phyloP scores from a whole-genome alignment of 306 rosid species.

The Lagenaria siceraria region DNA sequence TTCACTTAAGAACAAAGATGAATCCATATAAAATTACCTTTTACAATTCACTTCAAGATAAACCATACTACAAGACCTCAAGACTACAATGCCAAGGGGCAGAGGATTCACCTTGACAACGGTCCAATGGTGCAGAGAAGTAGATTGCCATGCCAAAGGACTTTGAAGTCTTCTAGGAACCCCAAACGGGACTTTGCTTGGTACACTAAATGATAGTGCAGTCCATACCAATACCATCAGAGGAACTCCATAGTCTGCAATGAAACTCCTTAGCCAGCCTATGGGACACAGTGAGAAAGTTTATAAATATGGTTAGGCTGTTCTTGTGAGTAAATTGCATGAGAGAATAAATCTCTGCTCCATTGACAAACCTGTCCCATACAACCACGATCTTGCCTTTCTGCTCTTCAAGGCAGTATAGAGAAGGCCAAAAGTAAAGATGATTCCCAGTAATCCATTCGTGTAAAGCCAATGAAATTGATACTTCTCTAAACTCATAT shows the following conservation, averaged over 20 bases:
- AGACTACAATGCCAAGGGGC: not conserved
- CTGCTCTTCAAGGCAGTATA: conserved; percentile 61
- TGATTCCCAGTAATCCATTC: conserved; percentile 64
- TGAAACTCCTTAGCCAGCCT: conserved; percentile 62
- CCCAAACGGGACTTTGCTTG: conserved; percentile 50
- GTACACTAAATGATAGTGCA: conserved; percentile 43
- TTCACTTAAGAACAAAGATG: not conserved
- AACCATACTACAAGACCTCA: not conserved
- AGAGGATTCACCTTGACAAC: conserved; percentile 40
- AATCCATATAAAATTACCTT: not conserved
- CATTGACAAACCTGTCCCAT: conserved; percentile 54
- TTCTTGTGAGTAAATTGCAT: not conserved
- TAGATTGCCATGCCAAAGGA: conserved; percentile 73
- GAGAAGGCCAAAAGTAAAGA: conserved; percentile 69
- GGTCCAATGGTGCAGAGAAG: conserved; percentile 69
- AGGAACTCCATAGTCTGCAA: conserved; percentile 83
- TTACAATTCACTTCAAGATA: not conserved
- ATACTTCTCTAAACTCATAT: conserved; percentile 26
- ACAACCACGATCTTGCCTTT: conserved; percentile 79
- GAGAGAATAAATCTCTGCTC: not conserved
- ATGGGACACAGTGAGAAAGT: conserved; percentile 2
- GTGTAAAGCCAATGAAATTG: conserved; percentile 52
- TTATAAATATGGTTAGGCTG: not conserved
- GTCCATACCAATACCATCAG: conserved; percentile 73
- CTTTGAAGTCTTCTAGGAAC: conserved; percentile 66